Conservation (phyloP, 176 grass and related monocot genomes). For the Stipa capillata region DNA sequence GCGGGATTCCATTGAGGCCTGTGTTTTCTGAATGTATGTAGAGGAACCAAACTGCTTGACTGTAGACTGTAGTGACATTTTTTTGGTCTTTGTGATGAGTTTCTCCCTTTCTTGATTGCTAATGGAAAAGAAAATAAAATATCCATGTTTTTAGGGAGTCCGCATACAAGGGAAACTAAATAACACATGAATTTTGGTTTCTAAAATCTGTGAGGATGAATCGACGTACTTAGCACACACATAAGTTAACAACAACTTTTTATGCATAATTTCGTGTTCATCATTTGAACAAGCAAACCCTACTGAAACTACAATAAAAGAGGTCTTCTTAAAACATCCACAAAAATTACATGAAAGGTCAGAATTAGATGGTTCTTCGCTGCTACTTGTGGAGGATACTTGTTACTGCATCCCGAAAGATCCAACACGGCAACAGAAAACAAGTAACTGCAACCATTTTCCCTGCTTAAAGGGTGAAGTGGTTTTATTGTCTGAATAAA, state of each 20-base stretch:
- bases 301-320: not conserved
- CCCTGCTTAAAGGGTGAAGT: not conserved
- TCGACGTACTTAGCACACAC: too few species aligned
- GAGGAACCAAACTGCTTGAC: conserved; percentile 24
- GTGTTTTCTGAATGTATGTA: not conserved
- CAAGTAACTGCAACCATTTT: not conserved
- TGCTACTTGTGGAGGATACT: not conserved
- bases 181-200: not conserved
- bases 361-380: not conserved
- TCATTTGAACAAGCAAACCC: not conserved
- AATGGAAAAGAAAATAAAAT: not conserved
- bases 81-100: not conserved
- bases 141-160: not conserved
- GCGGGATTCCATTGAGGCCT: conserved; percentile 1
- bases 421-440: not conserved
- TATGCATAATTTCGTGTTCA: not conserved
- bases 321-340: not conserved
- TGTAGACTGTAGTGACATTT: not conserved
- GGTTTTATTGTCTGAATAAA: not conserved
- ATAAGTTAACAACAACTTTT: not conserved
- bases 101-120: not conserved
- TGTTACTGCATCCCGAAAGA: not conserved
- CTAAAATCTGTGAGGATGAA: not conserved
- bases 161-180: not conserved
- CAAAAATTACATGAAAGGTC: not conserved